Conservation (phyloP, 1,284 basidiomycete genomes). For the Schizopora paradoxa region DNA sequence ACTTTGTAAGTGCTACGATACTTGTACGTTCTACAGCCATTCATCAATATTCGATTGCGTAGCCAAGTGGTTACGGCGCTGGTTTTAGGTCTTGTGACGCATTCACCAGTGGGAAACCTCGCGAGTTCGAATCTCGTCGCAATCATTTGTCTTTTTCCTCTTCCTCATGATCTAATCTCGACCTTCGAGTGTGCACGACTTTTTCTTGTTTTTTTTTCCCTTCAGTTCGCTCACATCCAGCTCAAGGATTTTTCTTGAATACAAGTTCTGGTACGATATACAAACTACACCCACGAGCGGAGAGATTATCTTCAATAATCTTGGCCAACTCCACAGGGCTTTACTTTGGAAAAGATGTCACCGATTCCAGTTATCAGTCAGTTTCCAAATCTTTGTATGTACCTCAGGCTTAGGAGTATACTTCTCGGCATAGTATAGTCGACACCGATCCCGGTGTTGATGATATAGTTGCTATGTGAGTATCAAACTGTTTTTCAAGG, state of each 20-base stretch:
- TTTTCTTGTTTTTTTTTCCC: neutral
- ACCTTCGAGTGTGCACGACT: too few relatives aligned
- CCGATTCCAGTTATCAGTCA: conserved; percentile 17
- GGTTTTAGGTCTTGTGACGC: conserved; percentile 42
- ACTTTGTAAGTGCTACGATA: too few relatives aligned
- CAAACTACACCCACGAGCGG: too few relatives aligned
- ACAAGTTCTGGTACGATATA: too few relatives aligned
- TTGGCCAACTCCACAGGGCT: neutral
- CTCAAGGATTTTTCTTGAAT: too few relatives aligned
- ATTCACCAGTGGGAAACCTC: conserved; percentile 54
- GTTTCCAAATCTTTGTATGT: neutral
- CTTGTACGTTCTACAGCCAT: too few relatives aligned
- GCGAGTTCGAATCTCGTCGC: conserved; percentile 58
- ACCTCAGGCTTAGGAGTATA: neutral
- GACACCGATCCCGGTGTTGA: conserved; percentile 91
- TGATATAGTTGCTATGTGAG: conserved; percentile 72
- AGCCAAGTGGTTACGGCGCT: conserved; percentile 61
- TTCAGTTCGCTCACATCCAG: too few relatives aligned
- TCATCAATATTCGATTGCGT: conserved; percentile 41
- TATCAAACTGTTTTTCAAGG: conserved; percentile 25
- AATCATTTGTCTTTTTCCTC: conserved; percentile 10
- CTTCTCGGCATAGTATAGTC: conserved; percentile 38
- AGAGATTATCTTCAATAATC: neutral
- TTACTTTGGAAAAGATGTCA: conserved; percentile 3
- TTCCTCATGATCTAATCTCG: too few relatives aligned